Evolutionary conservation across 257 asterid species (phyloP), one percentile per base, ranked within the genome.

Genomic region (Solanum virginianum): DNA sequence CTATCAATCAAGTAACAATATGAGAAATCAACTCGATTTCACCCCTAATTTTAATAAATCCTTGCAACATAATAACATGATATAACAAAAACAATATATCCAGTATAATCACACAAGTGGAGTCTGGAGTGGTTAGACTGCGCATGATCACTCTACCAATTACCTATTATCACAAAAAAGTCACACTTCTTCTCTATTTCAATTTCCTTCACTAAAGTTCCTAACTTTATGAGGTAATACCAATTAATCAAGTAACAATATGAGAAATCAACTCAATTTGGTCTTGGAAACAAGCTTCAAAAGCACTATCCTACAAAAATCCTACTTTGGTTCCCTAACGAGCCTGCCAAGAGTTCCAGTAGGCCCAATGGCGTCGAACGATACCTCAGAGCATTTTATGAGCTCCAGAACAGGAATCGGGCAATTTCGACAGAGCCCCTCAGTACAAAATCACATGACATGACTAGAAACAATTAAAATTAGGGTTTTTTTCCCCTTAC

Each of bases 401-500:
- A 32, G 36, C 36, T 32, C 36, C 36, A 32, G 3, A 32, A 32
- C 36, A 32, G 36, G 36, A 32, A 32, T 2, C 36, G 0, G 4
- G 36, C 36, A 32, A 32, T 32, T 32, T 32, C 9, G 8, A 62
- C 22, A 22, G 1, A 22, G 6, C 1, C 3, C 10, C 4, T 1
- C 13, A 1, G 10, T 8, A 62, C 26, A 29, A 55, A 54, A 32
- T 55, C 32, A 29, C 84, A 59, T 12, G 49, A 47, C 6, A 39
- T 18, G 12, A 14, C 41, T 3, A 11, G 20, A 20, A 56, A 54
- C 32, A 17, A 54, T 51, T 13, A 6, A 10, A 49, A 4, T 75
- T 12, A 53, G 41, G 86, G 15, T 32, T 45, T 71, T 85, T 26
- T 51, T 5, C 0, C 6, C 41, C 41, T 16, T 8, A 96, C 99